Conservation (phyloP, 257 asterid species). For the Nicotiana noctiflora region DNA sequence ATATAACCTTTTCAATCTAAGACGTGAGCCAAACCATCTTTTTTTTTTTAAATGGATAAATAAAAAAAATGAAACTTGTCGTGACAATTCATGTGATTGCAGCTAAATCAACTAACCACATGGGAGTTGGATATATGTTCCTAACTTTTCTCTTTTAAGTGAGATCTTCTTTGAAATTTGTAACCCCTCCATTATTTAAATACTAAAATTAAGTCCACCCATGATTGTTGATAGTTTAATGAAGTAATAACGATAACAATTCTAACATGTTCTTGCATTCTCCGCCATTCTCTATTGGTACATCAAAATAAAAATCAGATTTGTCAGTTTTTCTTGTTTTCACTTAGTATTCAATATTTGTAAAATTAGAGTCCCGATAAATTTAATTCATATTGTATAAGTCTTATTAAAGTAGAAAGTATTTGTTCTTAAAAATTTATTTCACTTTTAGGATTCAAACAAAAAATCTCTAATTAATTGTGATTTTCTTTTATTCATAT, state of each 20-base stretch:
- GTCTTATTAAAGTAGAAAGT: no score
- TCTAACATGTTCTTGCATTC: background rate
- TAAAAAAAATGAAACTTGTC: background rate
- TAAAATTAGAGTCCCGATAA: no score
- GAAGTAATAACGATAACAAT: background rate
- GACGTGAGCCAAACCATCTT: background rate
- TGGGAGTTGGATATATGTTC: constrained; percentile 19
- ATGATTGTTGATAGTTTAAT: background rate
- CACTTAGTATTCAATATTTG: no score
- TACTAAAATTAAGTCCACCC: background rate
- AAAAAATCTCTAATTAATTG: no score
- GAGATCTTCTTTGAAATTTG: constrained; percentile 32
- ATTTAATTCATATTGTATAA: no score
- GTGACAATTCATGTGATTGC: background rate
- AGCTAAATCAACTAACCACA: constrained; percentile 20
- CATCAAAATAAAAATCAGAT: background rate
- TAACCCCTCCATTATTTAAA: background rate
- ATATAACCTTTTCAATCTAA: background rate
- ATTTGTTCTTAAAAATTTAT: no score
- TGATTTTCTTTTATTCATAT: no score
- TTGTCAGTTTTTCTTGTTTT: no score
- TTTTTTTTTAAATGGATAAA: background rate
- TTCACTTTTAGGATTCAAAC: no score
- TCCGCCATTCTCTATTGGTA: background rate
- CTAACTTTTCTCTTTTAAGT: background rate